Percentiles rank a stretch among this genome's conserved stretches.
These are phyloP conservation scores for Beauveria rudraprayagi DNA, from an alignment of 2,329 filamentous ascomycete species.

Conservation along the genomic window DNA sequence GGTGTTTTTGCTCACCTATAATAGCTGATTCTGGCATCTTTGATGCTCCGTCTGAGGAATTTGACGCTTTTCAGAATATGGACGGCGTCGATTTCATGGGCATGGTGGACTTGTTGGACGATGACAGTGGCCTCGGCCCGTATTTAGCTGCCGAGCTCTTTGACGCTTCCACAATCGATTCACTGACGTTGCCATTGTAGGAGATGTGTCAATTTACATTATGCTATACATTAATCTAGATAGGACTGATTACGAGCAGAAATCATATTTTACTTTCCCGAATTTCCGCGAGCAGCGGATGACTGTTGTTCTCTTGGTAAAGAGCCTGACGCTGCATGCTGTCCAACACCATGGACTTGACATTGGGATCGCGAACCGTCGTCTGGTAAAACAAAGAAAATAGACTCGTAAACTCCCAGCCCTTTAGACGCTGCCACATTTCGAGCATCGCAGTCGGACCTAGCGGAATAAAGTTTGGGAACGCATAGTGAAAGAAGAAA, in stretches of 20 bases:
- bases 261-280: not conserved
- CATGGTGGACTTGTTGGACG: conserved; percentile 3
- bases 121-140: conserved; percentile 1
- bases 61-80: not conserved
- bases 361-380: conserved; percentile 3
- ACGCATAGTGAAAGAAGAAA: conserved; percentile 12
- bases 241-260: not conserved
- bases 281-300: not conserved
- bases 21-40: not conserved
- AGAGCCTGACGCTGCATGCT: conserved; percentile 9
- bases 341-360: conserved; percentile 4
- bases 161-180: not conserved
- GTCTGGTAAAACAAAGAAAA: conserved; percentile 10
- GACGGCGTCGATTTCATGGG: not conserved
- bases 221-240: not conserved
- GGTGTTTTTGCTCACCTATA: not conserved
- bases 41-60: not conserved
- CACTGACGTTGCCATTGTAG: not conserved
- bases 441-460: conserved; percentile 9
- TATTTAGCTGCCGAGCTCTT: conserved; percentile 7
- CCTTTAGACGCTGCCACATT: conserved; percentile 8
- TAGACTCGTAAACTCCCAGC: not conserved
- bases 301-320: conserved; percentile 5
- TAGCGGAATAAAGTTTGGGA: conserved; percentile 9
- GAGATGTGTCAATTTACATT: no score